phyloP scores from a whole-genome alignment of 2,329 filamentous ascomycete genomes.

The Alternaria sp. region DNA sequence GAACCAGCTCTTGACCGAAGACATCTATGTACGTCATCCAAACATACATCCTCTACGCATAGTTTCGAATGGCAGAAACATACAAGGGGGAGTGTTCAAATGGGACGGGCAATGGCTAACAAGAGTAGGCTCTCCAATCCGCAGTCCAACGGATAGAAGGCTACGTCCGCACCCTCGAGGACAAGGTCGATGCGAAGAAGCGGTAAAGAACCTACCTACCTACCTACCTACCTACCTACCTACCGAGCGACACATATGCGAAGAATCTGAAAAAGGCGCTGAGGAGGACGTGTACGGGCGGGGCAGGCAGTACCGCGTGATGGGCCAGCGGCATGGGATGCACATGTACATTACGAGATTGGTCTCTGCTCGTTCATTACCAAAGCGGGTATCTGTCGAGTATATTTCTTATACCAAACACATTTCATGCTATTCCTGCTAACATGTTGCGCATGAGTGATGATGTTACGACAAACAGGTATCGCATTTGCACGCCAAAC shows the following conservation, averaged over 20 bases:
- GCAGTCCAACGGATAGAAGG: slow-evolving; percentile 86
- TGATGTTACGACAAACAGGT: neutral
- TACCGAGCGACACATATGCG: neutral
- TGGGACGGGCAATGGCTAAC: slow-evolving; percentile 25
- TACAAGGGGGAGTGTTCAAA: neutral
- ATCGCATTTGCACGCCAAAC: neutral
- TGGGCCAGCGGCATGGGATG: neutral
- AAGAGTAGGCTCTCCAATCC: slow-evolving; percentile 74
- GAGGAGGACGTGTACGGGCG: neutral
- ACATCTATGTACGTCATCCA: slow-evolving; percentile 82
- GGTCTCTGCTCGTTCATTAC: slow-evolving; percentile 8
- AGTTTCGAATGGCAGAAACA: neutral
- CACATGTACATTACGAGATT: slow-evolving; percentile 15
- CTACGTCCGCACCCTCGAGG: slow-evolving; percentile 83
- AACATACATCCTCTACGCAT: neutral
- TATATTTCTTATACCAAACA: neutral
- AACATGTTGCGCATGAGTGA: neutral
- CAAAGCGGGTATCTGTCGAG: slow-evolving; percentile 5
- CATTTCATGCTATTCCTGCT: neutral
- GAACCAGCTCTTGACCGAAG: slow-evolving; percentile 91
- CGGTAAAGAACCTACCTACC: slow-evolving; percentile 5
- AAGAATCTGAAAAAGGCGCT: neutral
- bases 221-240: neutral
- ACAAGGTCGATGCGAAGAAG: slow-evolving; percentile 69
- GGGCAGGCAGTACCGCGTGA: neutral